Conservation (phyloP, 768 basidiomycete species). For the Panaeolus papilionaceus region DNA sequence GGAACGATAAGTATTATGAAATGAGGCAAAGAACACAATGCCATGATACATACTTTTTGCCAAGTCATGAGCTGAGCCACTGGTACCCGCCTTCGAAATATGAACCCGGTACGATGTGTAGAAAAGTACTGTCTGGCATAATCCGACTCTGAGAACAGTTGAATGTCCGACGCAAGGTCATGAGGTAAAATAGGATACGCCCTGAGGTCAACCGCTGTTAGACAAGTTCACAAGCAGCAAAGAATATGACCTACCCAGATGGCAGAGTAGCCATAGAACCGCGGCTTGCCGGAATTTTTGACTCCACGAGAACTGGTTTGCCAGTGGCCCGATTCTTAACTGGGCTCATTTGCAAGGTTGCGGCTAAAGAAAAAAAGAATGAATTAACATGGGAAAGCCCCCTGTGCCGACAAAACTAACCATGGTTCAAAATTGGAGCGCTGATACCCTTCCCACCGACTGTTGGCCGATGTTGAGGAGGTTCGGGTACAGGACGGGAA, state of each 20-base stretch:
- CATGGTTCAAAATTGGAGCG: conserved; percentile 70
- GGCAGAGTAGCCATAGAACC: conserved; percentile 51
- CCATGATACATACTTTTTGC: conserved; percentile 66
- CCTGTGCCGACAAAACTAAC: conserved; percentile 43
- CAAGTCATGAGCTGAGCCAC: conserved; percentile 89
- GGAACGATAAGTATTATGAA: conserved; percentile 14
- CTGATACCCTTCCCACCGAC: conserved; percentile 73
- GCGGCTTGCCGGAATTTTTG: conserved; percentile 35
- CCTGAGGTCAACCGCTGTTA: conserved; percentile 42
- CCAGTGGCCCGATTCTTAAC: conserved; percentile 68
- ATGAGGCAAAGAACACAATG: background rate
- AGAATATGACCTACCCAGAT: conserved; percentile 60
- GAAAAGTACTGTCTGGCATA: conserved; percentile 91
- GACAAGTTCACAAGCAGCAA: conserved; percentile 13
- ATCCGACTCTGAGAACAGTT: conserved; percentile 85
- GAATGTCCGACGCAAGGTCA: conserved; percentile 84
- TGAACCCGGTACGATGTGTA: conserved; percentile 87
- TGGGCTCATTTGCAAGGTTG: conserved; percentile 76
- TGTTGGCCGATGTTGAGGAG: conserved; percentile 45
- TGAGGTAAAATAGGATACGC: conserved; percentile 80
- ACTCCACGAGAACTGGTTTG: conserved; percentile 66
- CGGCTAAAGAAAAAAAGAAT: conserved; percentile 46
- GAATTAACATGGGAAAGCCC: conserved; percentile 19
- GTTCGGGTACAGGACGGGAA: conserved; percentile 47
- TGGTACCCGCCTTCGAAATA: conserved; percentile 82